Conservation (phyloP, 2,329 filamentous ascomycete genomes). For the Fusarium kyushuense region DNA sequence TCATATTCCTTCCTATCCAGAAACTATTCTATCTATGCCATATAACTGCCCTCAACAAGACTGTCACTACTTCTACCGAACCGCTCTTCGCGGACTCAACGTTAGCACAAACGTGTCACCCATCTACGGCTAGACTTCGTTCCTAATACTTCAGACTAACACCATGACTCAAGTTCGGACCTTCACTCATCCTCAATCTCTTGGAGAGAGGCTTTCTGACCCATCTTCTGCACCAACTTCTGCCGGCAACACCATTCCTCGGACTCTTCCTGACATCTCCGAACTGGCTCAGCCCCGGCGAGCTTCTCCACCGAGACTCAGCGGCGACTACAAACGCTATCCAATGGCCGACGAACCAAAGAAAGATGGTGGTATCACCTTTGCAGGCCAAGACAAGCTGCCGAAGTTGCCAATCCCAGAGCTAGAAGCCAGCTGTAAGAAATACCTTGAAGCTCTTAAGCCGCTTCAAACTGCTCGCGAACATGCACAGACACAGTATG, state of each 20-base stretch:
- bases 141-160: conserved; percentile 45
- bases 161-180: conserved; percentile 55
- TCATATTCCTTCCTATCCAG: conserved; percentile 16
- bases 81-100: conserved; percentile 85
- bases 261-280: conserved; percentile 56
- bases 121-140: conserved; percentile 71
- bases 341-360: conserved; percentile 68
- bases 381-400: conserved; percentile 86
- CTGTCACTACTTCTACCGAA: conserved; percentile 94
- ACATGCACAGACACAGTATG: conserved; percentile 82
- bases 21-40: conserved; percentile 70
- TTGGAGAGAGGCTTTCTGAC: conserved; percentile 75
- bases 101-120: conserved; percentile 83
- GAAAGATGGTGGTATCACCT: conserved; percentile 82
- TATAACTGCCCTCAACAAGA: conserved; percentile 86
- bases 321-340: conserved; percentile 55
- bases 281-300: conserved; percentile 42
- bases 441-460: conserved; percentile 82
- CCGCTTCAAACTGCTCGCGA: conserved; percentile 86
- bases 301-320: conserved; percentile 43
- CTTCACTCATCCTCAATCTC: conserved; percentile 74
- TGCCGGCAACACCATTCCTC: conserved; percentile 54
- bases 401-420: conserved; percentile 95
- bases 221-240: conserved; percentile 32
- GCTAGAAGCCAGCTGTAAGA: conserved; percentile 79